Percentiles rank a stretch among this genome's conserved stretches.
Conservation (phyloP, 1,139 yeast genomes). For the Debaryomyces psychrophilus region DNA sequence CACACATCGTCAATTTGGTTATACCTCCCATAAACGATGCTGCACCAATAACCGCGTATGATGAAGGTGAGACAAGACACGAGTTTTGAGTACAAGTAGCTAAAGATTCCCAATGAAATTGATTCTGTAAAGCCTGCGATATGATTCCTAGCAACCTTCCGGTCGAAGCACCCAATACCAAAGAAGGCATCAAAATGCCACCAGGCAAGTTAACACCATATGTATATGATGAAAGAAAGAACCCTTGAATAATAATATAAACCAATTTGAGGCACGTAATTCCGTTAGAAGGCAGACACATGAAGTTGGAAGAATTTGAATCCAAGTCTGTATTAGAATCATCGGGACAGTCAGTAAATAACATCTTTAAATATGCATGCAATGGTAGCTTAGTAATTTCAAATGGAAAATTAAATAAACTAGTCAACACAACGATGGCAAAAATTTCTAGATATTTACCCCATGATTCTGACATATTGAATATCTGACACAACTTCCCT, state of each 20-base stretch:
- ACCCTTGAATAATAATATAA: slow-evolving; percentile 55
- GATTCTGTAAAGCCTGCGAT: slow-evolving; percentile 52
- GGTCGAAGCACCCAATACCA: slow-evolving; percentile 68
- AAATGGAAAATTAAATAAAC: slow-evolving; percentile 58
- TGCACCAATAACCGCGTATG: slow-evolving; percentile 65
- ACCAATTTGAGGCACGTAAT: slow-evolving; percentile 40
- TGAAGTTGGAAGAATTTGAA: slow-evolving; percentile 33
- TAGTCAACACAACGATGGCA: slow-evolving; percentile 51
- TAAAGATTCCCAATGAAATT: slow-evolving; percentile 41
- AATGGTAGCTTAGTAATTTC: slow-evolving; percentile 59
- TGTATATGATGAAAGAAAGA: slow-evolving; percentile 60
- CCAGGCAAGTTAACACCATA: slow-evolving; percentile 74
- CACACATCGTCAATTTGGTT: slow-evolving; percentile 58
- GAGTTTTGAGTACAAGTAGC: slow-evolving; percentile 56
- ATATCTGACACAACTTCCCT: slow-evolving; percentile 20
- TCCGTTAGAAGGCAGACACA: slow-evolving; percentile 37
- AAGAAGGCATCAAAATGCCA: slow-evolving; percentile 73
- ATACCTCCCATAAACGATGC: slow-evolving; percentile 61
- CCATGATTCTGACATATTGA: slow-evolving; percentile 18
- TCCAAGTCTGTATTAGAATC: slow-evolving; percentile 20
- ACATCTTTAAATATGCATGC: slow-evolving; percentile 54
- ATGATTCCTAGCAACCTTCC: slow-evolving; percentile 72
- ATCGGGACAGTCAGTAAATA: slow-evolving; percentile 66
- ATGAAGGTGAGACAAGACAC: slow-evolving; percentile 57
- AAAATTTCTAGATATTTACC: slow-evolving; percentile 51